Evolutionary conservation across 2,329 filamentous ascomycete genomes (phyloP).

Genomic region (Calonectria pauciramosa): DNA sequence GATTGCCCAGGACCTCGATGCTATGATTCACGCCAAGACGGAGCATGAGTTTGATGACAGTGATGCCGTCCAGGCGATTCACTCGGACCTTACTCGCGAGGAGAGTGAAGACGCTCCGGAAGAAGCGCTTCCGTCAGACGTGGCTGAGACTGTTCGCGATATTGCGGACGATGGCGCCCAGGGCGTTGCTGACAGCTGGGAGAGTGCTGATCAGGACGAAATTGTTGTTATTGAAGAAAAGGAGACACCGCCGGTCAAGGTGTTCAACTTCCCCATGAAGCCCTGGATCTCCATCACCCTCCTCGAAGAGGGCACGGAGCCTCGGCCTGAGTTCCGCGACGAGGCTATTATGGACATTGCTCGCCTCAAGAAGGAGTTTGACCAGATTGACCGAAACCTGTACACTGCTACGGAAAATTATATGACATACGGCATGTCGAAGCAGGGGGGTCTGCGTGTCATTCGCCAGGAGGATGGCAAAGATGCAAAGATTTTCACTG

Average conservation of each 20-base stretch:
- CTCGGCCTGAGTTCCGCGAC: conserved; percentile 77
- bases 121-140: conserved; percentile 52
- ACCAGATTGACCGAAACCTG: conserved; percentile 94
- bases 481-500: conserved; percentile 91
- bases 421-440: conserved; percentile 94
- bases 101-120: conserved; percentile 68
- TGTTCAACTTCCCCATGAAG: conserved; percentile 97
- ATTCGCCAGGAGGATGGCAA: conserved; percentile 95
- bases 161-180: conserved; percentile 63
- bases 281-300: conserved; percentile 94
- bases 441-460: conserved; percentile 91
- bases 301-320: conserved; percentile 67
- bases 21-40: conserved; percentile 65
- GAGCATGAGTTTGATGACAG: conserved; percentile 67
- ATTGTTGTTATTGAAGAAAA: conserved; percentile 76
- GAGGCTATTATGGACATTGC: conserved; percentile 93
- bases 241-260: conserved; percentile 76
- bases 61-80: conserved; percentile 62
- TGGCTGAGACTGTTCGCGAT: conserved; percentile 56
- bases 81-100: conserved; percentile 68
- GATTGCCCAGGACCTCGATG: conserved; percentile 61
- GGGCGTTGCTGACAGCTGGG: conserved; percentile 88
- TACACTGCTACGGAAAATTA: conserved; percentile 91
- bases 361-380: conserved; percentile 95
- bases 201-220: conserved; percentile 84